phyloP scores from a whole-genome alignment of 805 yeast species.

The Candida maris region DNA sequence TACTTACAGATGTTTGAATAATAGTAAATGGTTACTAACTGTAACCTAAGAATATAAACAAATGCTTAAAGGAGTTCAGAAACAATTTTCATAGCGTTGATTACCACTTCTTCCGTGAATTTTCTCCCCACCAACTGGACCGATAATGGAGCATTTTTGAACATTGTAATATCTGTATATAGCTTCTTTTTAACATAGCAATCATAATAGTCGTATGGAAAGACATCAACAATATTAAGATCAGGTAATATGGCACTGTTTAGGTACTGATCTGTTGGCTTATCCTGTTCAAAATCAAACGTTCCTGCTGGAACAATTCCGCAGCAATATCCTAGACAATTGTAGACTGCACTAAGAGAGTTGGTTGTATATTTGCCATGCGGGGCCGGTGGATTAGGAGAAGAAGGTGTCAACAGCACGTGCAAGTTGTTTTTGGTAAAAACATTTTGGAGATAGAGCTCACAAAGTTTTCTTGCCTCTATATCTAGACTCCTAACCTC shows the following conservation, averaged over 20 bases:
- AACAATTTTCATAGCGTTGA: slow-evolving; percentile 7
- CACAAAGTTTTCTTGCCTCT: slow-evolving; percentile 3
- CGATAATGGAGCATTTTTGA: slow-evolving; percentile 58
- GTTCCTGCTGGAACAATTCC: slow-evolving; percentile 55
- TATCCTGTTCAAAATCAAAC: slow-evolving; percentile 43
- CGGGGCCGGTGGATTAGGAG: slow-evolving; percentile 40
- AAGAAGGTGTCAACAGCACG: slow-evolving; percentile 41
- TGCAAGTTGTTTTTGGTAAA: slow-evolving; percentile 5
- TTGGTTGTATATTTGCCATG: slow-evolving; percentile 31
- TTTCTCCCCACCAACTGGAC: slow-evolving; percentile 57
- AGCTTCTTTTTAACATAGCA: slow-evolving; percentile 25
- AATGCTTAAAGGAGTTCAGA: slow-evolving; percentile 1
- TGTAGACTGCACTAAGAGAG: slow-evolving; percentile 29
- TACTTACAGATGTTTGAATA: neutral
- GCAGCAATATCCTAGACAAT: slow-evolving; percentile 43
- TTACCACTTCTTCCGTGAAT: slow-evolving; percentile 46
- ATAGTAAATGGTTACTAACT: neutral
- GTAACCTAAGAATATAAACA: neutral
- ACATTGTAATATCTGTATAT: slow-evolving; percentile 10
- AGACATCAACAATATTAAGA: slow-evolving; percentile 40
- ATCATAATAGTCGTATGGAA: slow-evolving; percentile 33
- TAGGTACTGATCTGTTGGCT: slow-evolving; percentile 23
- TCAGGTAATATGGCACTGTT: slow-evolving; percentile 25
- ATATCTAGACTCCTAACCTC: slow-evolving; percentile 3
- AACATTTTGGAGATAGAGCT: slow-evolving; percentile 3